These are phyloP conservation scores for Juglanconis sp. DNA, from an alignment of 2,329 filamentous ascomycete genomes.

Conservation along the genomic window DNA sequence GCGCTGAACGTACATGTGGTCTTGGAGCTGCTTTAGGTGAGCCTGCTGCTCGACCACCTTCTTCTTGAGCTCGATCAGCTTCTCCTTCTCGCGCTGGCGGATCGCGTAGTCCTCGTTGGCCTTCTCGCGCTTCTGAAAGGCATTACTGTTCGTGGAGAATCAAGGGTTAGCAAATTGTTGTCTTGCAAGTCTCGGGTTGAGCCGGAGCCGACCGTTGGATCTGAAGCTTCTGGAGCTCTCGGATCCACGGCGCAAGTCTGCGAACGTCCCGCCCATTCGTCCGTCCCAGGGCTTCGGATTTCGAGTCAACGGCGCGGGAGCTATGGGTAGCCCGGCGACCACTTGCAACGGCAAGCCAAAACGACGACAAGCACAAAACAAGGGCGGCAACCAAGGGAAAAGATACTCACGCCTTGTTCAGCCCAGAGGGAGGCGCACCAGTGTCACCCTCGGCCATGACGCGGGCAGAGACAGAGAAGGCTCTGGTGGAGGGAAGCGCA, in stretches of 20 bases:
- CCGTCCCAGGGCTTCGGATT: neutral
- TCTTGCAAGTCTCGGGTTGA: neutral
- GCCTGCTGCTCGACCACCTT: constrained; percentile 74
- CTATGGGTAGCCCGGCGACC: neutral
- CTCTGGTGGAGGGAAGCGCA: constrained; percentile 45
- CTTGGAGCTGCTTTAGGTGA: constrained; percentile 79
- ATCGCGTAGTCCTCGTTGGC: constrained; percentile 84
- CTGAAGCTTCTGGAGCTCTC: too few species aligned
- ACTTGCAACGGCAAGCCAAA: neutral
- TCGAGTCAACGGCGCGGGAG: neutral
- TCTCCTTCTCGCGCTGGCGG: constrained; percentile 82
- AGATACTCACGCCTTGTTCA: constrained; percentile 49
- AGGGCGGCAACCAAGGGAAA: neutral
- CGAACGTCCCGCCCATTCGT: neutral
- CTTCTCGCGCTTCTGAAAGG: constrained; percentile 88
- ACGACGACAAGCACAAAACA: neutral
- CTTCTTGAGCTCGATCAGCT: constrained; percentile 74
- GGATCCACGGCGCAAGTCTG: neutral
- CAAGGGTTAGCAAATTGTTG: neutral
- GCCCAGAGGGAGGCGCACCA: constrained; percentile 54
- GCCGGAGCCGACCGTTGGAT: neutral
- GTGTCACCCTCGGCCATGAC: constrained; percentile 70
- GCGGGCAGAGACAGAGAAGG: constrained; percentile 62
- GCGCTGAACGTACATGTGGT: constrained; percentile 69
- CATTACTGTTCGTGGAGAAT: constrained; percentile 58